Evolutionary conservation across 1,284 basidiomycete genomes (phyloP), one percentile per base, ranked within the genome.

Genomic region (Xanthoconium separans): DNA sequence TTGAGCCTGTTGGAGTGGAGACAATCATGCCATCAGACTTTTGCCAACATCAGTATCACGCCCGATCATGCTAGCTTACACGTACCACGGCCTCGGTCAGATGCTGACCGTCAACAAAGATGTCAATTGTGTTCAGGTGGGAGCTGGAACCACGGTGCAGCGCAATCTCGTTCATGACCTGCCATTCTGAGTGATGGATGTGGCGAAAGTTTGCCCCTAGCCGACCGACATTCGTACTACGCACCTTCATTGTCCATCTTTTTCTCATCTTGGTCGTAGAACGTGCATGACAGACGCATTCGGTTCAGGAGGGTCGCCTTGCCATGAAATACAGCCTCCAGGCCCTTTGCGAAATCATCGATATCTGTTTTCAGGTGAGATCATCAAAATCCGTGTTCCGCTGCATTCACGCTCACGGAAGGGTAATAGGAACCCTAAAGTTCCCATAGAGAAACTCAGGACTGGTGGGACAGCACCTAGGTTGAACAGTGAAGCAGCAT

Each of bases 101-200:
- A 74, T 97, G 93, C 66, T 96, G 92, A 0, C 90, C 93, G 65
- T 98, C 92, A n/a, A 97, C 94, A 70, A 83, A 97, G 10, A 94
- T 91, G 66, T 98, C 94, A 54, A 98, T 94, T 6, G 92, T 93
- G 57, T 94, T 95, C 50, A 98, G 79, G 65, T 98, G 95, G 2
- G 95, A 91, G 61, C 90, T 91, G 27, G 91, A 83, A 6, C 95
- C 95, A 22, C 95, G 84, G 71, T 98, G 96, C 22, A 98, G 77
- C 11, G 93, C 87, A 51, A 98, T 86, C 73, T 98, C 96, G 67
- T 98, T 98, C 93, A 98, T 96, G 34, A 97, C 93, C 72, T 98
- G 95, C 84, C 92, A 93, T 58, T 91, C 94, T 85, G 63, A 50
- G 47, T n/a, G 39, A 43, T 33, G n/a, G 33, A 30, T 27, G 34